phyloP scores from a whole-genome alignment of 192 early-diverging fungal species.

The Pilobolus umbonatus region DNA sequence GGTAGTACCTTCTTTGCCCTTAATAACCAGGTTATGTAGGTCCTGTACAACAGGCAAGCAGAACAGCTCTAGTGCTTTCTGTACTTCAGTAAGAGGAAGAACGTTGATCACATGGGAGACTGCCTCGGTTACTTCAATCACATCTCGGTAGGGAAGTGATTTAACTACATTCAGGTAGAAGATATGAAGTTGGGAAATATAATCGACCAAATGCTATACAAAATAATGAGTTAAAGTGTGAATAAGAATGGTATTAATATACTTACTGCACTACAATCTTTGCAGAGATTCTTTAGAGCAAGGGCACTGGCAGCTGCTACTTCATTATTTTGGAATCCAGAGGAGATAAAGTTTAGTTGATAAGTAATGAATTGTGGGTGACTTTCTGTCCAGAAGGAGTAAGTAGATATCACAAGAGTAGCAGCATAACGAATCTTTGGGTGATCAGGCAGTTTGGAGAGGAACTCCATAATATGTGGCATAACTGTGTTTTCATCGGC shows the following conservation, averaged over 20 bases:
- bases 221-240: not conserved
- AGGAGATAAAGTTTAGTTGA: constrained; percentile 86
- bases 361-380: constrained; percentile 91
- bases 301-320: constrained; percentile 80
- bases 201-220: constrained; percentile 64
- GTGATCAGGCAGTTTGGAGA: constrained; percentile 82
- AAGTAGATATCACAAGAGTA: constrained; percentile 92
- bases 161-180: constrained; percentile 77
- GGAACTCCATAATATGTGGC: constrained; percentile 87
- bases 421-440: constrained; percentile 95
- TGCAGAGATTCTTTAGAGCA: constrained; percentile 85
- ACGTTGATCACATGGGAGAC: constrained; percentile 86
- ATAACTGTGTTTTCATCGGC: constrained; percentile 69
- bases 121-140: constrained; percentile 78
- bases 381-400: constrained; percentile 85
- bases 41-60: constrained; percentile 68
- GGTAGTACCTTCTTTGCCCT: constrained; percentile 30
- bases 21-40: constrained; percentile 55
- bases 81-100: constrained; percentile 56
- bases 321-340: constrained; percentile 86
- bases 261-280: constrained; percentile 82
- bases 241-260: not conserved
- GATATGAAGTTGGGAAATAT: constrained; percentile 71
- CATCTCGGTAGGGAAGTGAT: constrained; percentile 63
- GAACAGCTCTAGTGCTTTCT: constrained; percentile 65